Evolutionary conservation across 306 rosid genomes (phyloP).

Genomic region (Inga laurina): DNA sequence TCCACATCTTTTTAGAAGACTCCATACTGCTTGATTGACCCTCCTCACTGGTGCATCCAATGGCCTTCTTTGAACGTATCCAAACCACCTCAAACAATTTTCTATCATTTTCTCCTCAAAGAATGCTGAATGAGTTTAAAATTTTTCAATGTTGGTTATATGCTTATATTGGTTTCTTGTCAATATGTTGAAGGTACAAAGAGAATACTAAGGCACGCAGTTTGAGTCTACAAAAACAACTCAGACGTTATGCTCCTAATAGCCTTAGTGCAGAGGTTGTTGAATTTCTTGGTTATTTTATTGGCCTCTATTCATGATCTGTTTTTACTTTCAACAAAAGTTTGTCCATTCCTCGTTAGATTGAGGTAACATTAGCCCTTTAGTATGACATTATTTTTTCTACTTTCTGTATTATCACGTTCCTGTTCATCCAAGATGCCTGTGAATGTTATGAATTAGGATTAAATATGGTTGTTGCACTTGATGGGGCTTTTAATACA

Average conservation of each 20-base stretch:
- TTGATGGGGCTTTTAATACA: not conserved
- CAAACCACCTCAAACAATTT: too few species aligned
- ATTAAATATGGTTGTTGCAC: constrained; percentile 13
- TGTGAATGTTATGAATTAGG: constrained; percentile 13
- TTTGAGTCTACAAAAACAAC: constrained; percentile 73
- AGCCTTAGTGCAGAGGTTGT: constrained; percentile 75
- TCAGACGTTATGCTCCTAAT: constrained; percentile 75
- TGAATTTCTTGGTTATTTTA: constrained; percentile 16
- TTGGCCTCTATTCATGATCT: constrained; percentile 12
- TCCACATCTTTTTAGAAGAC: too few species aligned
- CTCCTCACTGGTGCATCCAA: too few species aligned
- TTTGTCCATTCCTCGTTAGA: not conserved
- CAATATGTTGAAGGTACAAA: constrained; percentile 68
- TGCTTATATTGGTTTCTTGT: constrained; percentile 33
- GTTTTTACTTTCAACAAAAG: constrained; percentile 3
- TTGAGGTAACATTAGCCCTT: not conserved
- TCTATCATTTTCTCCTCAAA: not conserved
- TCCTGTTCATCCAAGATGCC: not conserved
- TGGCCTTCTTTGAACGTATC: too few species aligned
- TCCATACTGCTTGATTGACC: too few species aligned
- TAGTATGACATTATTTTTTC: not conserved
- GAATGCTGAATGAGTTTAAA: constrained; percentile 1
- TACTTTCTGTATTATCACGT: not conserved
- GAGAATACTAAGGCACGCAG: constrained; percentile 56
- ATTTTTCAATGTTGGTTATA: constrained; percentile 19